Base-by-base conservation (phyloP, 2,329 filamentous ascomycete species). In the Didymella exigua region DNA sequence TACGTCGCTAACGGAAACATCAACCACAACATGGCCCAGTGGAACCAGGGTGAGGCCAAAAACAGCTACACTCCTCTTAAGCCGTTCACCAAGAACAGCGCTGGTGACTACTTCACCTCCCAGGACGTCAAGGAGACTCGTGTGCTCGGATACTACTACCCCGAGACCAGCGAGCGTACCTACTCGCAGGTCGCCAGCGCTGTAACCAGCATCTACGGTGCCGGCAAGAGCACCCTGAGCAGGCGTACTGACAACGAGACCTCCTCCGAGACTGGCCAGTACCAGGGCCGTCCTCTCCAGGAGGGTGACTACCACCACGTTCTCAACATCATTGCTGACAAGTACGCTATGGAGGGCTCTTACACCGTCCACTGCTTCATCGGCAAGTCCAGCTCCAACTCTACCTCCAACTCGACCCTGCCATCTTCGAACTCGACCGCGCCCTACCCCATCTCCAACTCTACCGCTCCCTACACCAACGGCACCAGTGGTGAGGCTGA, bases 1-100 rank as follows among this genome's bases (percentile, higher is more conserved):
- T 95, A 86, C 75, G 82, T 91, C 14, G 75, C 47, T 79, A 87
- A 8, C 49, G 70, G 70, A 21, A 66, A 62, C 60, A 64, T 71
- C 52, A 61, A 60, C 59, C 67, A 61, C 14, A 46, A 55, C 54
- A 72, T 70, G 67, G 68, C 69, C 29, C 68, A 73, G 62, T 74
- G 73, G 73, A 61, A 83, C 83, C 61, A 65, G 75, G 37, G 66
- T 37, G 70, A 73, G 60, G 31, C 56, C 1, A 82, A 87, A 67
- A 81, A 85, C 60, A 75, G 78, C 1, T 77, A 79, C 49, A 85
- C 86, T 69, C 73, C 71, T 58, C 69, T 77, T 54, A 67, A 70
- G 62, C 68, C 69, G 33, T 75, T 71, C 61, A 69, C 65, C 57
- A 71, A 74, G 68, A 58, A 70, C 49, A 63, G 50, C 42, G 43